phyloP scores from a whole-genome alignment of 305 asterid genomes.

The Fraxinus greggii region DNA sequence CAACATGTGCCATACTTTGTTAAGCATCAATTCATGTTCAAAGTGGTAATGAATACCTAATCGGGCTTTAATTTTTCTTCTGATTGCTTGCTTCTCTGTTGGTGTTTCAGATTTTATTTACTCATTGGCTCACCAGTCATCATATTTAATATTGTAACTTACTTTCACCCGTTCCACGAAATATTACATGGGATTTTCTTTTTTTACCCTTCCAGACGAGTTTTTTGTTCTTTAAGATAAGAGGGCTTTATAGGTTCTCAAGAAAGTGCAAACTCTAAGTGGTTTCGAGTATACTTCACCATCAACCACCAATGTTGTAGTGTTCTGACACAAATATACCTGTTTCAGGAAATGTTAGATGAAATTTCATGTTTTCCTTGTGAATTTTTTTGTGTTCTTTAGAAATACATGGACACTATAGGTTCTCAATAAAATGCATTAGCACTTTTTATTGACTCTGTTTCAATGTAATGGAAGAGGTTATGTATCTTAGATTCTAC shows the following conservation, averaged over 20 bases:
- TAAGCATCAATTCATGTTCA: constrained; percentile 1
- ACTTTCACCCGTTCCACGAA: background rate
- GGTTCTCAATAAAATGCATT: constrained; percentile 16
- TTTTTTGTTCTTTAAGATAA: background rate
- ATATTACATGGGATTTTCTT: constrained; percentile 1
- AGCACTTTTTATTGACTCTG: constrained; percentile 8
- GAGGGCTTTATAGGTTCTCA: background rate
- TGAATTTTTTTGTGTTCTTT: background rate
- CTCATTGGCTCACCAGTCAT: background rate
- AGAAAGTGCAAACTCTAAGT: background rate
- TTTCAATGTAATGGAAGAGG: constrained; percentile 5
- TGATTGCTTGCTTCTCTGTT: constrained; percentile 14
- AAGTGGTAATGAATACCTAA: constrained; percentile 1
- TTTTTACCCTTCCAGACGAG: background rate
- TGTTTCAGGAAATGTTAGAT: background rate
- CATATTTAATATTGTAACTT: background rate
- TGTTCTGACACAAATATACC: background rate
- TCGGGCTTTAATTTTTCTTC: constrained; percentile 1
- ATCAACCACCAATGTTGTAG: background rate
- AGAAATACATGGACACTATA: background rate
- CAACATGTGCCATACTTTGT: background rate
- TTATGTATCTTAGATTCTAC: background rate
- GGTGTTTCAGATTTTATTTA: background rate
- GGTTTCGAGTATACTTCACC: background rate
- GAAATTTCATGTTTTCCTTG: background rate